Evolutionary conservation across 2,329 filamentous ascomycete species (phyloP).

Genomic region (Thermothelomyces thermophilus): DNA sequence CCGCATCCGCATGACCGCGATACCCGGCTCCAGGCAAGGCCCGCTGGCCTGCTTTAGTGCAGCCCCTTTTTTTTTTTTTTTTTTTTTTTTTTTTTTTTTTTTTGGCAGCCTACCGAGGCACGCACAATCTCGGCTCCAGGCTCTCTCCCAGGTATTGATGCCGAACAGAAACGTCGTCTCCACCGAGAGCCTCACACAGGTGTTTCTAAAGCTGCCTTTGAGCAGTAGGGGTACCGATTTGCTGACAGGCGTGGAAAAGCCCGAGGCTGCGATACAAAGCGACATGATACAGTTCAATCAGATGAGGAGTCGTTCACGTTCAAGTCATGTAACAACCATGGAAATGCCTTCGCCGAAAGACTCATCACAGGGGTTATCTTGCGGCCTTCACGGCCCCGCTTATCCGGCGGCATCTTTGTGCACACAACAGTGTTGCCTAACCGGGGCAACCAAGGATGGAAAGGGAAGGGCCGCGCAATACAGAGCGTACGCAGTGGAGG

Average conservation of each 20-base stretch:
- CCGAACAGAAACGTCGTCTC: too few species aligned
- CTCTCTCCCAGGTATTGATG: too few species aligned
- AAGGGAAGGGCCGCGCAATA: too few species aligned
- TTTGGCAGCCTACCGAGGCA: too few species aligned
- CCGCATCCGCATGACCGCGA: background rate
- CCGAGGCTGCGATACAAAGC: background rate
- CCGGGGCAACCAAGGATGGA: background rate
- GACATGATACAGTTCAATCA: background rate
- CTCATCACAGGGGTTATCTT: background rate
- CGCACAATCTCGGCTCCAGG: too few species aligned
- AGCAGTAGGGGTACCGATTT: background rate
- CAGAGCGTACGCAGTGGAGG: too few species aligned
- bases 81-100: too few species aligned
- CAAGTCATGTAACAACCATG: background rate
- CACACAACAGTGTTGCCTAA: constrained; percentile 1
- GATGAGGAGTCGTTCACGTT: background rate
- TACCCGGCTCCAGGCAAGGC: background rate
- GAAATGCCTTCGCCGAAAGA: background rate
- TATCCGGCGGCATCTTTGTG: background rate
- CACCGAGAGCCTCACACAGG: too few species aligned
- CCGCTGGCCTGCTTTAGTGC: too few species aligned
- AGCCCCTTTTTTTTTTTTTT: too few species aligned
- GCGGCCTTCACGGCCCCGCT: background rate
- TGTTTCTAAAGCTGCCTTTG: background rate
- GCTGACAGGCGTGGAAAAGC: background rate